Conservation (phyloP, 2,329 filamentous ascomycete genomes). For the Cladosporium sphaerospermum region DNA sequence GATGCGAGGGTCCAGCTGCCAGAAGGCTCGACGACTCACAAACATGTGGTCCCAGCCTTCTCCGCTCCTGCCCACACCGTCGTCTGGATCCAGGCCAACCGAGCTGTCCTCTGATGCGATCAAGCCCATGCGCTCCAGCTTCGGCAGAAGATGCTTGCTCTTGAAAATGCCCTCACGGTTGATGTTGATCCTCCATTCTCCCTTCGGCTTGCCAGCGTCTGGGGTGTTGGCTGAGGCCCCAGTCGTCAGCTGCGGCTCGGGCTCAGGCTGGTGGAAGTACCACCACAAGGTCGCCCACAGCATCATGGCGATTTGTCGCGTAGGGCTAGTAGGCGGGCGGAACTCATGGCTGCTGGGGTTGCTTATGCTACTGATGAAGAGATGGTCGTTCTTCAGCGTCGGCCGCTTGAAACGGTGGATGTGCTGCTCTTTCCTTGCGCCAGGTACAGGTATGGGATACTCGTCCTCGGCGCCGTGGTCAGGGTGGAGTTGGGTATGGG, state of each 20-base stretch:
- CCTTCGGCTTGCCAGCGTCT: slow-evolving; percentile 63
- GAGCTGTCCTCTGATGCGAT: slow-evolving; percentile 69
- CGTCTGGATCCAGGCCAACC: slow-evolving; percentile 58
- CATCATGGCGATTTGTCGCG: slow-evolving; percentile 92
- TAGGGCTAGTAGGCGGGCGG: slow-evolving; percentile 72
- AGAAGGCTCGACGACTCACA: slow-evolving; percentile 73
- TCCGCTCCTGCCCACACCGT: slow-evolving; percentile 39
- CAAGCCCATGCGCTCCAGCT: slow-evolving; percentile 89
- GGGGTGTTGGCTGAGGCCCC: slow-evolving; percentile 59
- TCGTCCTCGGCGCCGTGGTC: slow-evolving; percentile 18
- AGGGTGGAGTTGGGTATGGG: slow-evolving; percentile 11
- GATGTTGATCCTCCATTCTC: slow-evolving; percentile 81
- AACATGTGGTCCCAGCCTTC: slow-evolving; percentile 76
- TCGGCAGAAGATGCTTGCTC: slow-evolving; percentile 74
- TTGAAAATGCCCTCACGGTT: slow-evolving; percentile 83
- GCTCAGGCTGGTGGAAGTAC: slow-evolving; percentile 89
- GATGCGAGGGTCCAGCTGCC: slow-evolving; percentile 81
- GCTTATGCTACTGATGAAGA: slow-evolving; percentile 90
- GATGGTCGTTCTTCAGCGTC: slow-evolving; percentile 69
- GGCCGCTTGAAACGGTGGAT: slow-evolving; percentile 65
- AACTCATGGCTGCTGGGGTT: slow-evolving; percentile 75
- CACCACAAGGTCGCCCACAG: slow-evolving; percentile 90
- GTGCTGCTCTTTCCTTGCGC: slow-evolving; percentile 31
- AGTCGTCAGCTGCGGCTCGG: slow-evolving; percentile 57
- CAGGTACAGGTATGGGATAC: slow-evolving; percentile 20